Conservation (phyloP, 441 rosid genomes). For the Arabidopsis lyrata region DNA sequence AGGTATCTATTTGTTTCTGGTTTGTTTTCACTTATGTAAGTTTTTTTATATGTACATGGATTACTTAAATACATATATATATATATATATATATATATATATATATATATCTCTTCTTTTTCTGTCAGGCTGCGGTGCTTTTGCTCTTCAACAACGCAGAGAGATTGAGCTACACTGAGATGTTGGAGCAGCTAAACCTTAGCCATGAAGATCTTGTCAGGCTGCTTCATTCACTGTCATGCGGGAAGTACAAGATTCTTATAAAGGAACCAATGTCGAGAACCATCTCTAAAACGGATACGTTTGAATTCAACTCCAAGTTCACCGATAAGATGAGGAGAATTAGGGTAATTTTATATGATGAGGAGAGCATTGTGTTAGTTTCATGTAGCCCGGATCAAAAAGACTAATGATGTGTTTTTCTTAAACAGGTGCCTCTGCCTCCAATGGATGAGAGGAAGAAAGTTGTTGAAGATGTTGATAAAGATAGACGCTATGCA, state of each 20-base stretch:
- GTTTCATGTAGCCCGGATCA: not conserved
- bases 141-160: constrained; percentile 73
- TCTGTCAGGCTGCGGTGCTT: constrained; percentile 57
- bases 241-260: constrained; percentile 88
- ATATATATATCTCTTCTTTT: not conserved
- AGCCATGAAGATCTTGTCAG: constrained; percentile 75
- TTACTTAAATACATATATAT: not conserved
- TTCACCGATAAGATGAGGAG: constrained; percentile 82
- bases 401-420: not conserved
- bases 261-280: constrained; percentile 70
- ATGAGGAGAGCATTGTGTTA: constrained; percentile 12
- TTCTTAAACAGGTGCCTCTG: constrained; percentile 56
- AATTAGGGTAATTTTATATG: constrained; percentile 58
- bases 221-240: constrained; percentile 82
- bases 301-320: constrained; percentile 75
- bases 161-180: constrained; percentile 72
- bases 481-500: constrained; percentile 77
- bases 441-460: constrained; percentile 80
- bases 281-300: constrained; percentile 58
- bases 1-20: constrained; percentile 46
- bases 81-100: no score
- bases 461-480: constrained; percentile 82
- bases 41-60: not conserved
- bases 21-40: not conserved
- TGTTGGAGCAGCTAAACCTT: constrained; percentile 77